Conservation (phyloP, 371 early-diverging fungal genomes). For the Umbelopsis sp. region DNA sequence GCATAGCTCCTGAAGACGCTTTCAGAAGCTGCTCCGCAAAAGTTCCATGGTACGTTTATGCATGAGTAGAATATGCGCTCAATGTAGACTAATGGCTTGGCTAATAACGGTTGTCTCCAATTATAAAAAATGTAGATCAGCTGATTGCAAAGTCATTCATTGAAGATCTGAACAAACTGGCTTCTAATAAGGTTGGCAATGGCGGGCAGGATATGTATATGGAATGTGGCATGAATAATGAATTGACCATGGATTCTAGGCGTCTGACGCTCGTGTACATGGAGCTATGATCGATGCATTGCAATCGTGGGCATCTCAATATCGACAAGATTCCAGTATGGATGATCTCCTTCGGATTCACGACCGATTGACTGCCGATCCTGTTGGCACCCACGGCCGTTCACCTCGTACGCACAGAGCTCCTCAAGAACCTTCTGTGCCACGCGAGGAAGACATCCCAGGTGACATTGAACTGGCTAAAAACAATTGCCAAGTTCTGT, state of each 20-base stretch:
- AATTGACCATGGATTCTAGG: constrained; percentile 24
- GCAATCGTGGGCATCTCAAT: constrained; percentile 40
- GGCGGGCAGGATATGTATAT: background rate
- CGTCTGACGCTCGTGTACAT: constrained; percentile 40
- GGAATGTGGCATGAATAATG: background rate
- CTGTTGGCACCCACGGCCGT: background rate
- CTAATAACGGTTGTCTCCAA: too few relatives aligned
- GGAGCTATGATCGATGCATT: constrained; percentile 42
- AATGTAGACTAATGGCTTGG: constrained; percentile 14
- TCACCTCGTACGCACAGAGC: background rate
- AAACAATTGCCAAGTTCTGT: constrained; percentile 54
- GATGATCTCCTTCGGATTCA: constrained; percentile 36
- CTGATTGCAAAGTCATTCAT: constrained; percentile 48
- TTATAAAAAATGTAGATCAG: constrained; percentile 26
- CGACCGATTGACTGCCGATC: constrained; percentile 26
- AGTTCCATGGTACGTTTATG: constrained; percentile 29
- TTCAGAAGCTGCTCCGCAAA: constrained; percentile 42
- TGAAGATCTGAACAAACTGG: constrained; percentile 43
- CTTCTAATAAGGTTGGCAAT: constrained; percentile 33
- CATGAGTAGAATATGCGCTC: background rate
- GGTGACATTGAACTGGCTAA: constrained; percentile 47
- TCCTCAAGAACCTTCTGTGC: constrained; percentile 6
- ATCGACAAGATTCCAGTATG: constrained; percentile 35
- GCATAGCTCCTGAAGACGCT: constrained; percentile 47
- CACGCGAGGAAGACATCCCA: constrained; percentile 9